Percentiles rank a stretch among this genome's conserved stretches.
phyloP scores from a whole-genome alignment of 768 basidiomycete species.

The Rhodotorula toruloides region DNA sequence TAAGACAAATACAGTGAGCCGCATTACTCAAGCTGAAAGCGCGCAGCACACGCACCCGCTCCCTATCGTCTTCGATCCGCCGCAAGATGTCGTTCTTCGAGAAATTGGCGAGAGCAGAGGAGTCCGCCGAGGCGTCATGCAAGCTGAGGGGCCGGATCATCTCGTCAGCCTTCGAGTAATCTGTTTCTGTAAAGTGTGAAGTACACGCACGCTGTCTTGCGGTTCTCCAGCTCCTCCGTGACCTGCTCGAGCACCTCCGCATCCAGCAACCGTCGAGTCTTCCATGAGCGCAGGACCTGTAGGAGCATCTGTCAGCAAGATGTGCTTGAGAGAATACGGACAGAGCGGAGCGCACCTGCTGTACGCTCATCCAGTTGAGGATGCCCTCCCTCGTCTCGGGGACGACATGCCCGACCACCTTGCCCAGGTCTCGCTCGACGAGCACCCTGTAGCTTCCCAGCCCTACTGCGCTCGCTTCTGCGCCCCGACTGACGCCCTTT shows the following conservation, averaged over 20 bases:
- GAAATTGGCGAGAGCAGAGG: constrained; percentile 42
- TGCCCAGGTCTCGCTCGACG: constrained; percentile 45
- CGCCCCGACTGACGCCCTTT: background rate
- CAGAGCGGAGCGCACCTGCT: constrained; percentile 47
- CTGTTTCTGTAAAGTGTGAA: too few relatives aligned
- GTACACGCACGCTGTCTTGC: constrained; percentile 25
- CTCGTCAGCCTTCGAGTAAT: background rate
- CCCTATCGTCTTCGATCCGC: constrained; percentile 52
- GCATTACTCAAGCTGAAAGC: background rate
- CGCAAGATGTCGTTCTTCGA: constrained; percentile 48
- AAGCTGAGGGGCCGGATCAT: constrained; percentile 1
- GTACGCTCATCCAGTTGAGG: constrained; percentile 48
- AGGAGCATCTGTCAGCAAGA: constrained; percentile 38
- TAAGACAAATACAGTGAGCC: background rate
- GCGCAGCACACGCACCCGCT: constrained; percentile 46
- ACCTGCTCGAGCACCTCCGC: constrained; percentile 29
- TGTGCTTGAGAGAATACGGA: constrained; percentile 19
- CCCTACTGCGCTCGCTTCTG: background rate
- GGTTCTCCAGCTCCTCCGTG: constrained; percentile 18
- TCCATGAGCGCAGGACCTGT: constrained; percentile 40
- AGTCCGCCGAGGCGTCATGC: background rate
- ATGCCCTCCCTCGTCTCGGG: constrained; percentile 47
- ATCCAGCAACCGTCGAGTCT: constrained; percentile 35
- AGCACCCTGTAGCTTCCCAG: constrained; percentile 39
- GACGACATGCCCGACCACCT: constrained; percentile 48